phyloP scores from a whole-genome alignment of 2,329 filamentous ascomycete genomes.

The Cryphonectria naterciae region DNA sequence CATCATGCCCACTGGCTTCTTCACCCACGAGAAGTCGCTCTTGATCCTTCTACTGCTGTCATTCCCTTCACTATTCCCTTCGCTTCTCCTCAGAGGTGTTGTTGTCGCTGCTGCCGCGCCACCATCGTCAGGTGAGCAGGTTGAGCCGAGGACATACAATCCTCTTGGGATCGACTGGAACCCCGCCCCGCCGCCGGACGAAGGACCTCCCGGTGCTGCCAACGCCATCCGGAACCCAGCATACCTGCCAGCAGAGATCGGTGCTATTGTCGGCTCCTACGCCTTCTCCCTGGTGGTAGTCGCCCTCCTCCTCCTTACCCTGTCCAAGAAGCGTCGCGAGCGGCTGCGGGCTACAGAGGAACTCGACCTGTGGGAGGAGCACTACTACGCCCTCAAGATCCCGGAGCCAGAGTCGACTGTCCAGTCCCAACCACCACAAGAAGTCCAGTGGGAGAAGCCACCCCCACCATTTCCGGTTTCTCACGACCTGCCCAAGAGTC shows the following conservation, averaged over 20 bases:
- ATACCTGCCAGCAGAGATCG: slow-evolving; percentile 79
- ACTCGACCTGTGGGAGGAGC: slow-evolving; percentile 39
- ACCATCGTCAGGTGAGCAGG: slow-evolving; percentile 30
- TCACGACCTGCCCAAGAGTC: slow-evolving; percentile 39
- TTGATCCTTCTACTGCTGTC: slow-evolving; percentile 21
- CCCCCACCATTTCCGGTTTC: slow-evolving; percentile 33
- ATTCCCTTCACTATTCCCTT: slow-evolving; percentile 29
- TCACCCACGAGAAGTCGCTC: neutral
- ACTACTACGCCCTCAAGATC: slow-evolving; percentile 30
- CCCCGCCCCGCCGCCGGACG: slow-evolving; percentile 62
- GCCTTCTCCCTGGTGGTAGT: slow-evolving; percentile 75
- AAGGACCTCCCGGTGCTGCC: slow-evolving; percentile 63
- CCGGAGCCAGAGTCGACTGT: slow-evolving; percentile 19
- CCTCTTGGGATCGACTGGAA: slow-evolving; percentile 55
- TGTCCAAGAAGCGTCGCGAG: slow-evolving; percentile 60
- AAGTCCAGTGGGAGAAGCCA: slow-evolving; percentile 2
- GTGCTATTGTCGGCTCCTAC: slow-evolving; percentile 84
- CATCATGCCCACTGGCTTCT: slow-evolving; percentile 26
- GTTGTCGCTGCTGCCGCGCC: slow-evolving; percentile 38
- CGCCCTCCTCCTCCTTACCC: slow-evolving; percentile 65
- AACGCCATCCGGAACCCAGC: slow-evolving; percentile 62
- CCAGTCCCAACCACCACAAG: neutral
- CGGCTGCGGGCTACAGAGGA: slow-evolving; percentile 58
- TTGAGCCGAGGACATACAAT: slow-evolving; percentile 35
- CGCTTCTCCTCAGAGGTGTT: slow-evolving; percentile 32